phyloP scores from a whole-genome alignment of 306 rosid genomes.

The Arachis stenosperma region DNA sequence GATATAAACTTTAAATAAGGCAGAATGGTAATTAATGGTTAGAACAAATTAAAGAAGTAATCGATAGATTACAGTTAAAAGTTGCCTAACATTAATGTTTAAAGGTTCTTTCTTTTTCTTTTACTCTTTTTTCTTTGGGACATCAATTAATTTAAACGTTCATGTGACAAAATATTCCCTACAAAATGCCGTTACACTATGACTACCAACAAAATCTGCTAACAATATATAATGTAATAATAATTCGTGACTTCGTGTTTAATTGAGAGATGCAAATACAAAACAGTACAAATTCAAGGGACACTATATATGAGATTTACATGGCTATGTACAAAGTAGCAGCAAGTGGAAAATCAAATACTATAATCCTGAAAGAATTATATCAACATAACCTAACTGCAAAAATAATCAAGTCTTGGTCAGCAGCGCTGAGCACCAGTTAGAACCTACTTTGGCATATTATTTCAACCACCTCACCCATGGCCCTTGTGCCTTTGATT shows the following conservation, averaged over 20 bases:
- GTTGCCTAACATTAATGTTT: too few species aligned
- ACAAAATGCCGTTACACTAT: conserved; percentile 9
- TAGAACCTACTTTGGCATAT: conserved; percentile 54
- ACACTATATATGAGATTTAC: conserved; percentile 29
- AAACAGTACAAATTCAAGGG: conserved; percentile 31
- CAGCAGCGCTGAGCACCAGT: conserved; percentile 1
- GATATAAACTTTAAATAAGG: too few species aligned
- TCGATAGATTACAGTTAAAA: too few species aligned
- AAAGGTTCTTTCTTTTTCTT: too few species aligned
- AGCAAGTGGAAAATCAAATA: conserved; percentile 27
- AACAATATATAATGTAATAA: not conserved
- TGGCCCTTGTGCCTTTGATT: conserved; percentile 64
- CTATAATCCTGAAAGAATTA: conserved; percentile 10
- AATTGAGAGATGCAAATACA: not conserved
- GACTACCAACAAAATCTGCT: conserved; percentile 1
- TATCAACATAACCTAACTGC: conserved; percentile 33
- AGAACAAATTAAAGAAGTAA: too few species aligned
- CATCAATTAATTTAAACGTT: too few species aligned
- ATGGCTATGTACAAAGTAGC: conserved; percentile 41
- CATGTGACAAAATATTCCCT: not conserved
- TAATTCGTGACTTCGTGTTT: not conserved
- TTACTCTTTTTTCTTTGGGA: too few species aligned
- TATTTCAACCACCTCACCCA: conserved; percentile 94
- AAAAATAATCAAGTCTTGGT: not conserved
- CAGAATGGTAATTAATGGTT: too few species aligned